Evolutionary conservation across 179 eudicot genomes (phyloP).

Genomic region (Camellia oleifera): DNA sequence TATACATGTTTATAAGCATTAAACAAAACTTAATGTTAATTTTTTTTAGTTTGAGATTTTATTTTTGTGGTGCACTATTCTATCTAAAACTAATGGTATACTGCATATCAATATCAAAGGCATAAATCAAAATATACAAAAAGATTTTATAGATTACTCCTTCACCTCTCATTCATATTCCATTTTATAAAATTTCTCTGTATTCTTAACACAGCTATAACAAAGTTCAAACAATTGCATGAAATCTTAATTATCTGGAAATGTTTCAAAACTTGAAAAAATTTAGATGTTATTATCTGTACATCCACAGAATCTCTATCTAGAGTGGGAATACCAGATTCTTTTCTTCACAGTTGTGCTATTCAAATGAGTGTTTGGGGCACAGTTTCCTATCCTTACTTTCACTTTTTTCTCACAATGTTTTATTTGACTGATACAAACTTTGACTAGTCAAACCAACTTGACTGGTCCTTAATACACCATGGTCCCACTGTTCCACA

Average conservation of each 20-base stretch:
- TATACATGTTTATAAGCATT: too few relatives aligned
- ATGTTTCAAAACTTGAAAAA: conserved; percentile 1
- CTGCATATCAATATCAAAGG: neutral
- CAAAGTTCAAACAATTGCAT: neutral
- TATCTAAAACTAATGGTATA: too few relatives aligned
- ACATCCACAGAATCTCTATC: neutral
- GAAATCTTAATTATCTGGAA: neutral
- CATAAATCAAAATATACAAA: too few relatives aligned
- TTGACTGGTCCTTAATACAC: conserved; percentile 15
- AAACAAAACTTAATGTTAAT: too few relatives aligned
- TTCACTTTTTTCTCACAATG: conserved; percentile 13
- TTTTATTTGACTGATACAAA: conserved; percentile 3
- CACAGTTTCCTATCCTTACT: conserved; percentile 17
- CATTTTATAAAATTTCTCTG: too few relatives aligned
- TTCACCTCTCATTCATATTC: too few relatives aligned
- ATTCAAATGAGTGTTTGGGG: neutral
- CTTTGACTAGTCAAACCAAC: conserved; percentile 28
- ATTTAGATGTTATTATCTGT: conserved; percentile 5
- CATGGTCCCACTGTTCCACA: neutral
- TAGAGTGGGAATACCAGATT: neutral
- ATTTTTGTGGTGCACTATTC: too few relatives aligned
- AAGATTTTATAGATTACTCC: too few relatives aligned
- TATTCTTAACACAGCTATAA: too few relatives aligned
- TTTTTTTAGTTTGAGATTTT: too few relatives aligned
- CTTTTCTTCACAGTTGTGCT: conserved; percentile 7